Percentiles rank a stretch among this genome's conserved stretches.
These are phyloP conservation scores for Zygosaccharomyces gambellarensis DNA, from an alignment of 805 yeast genomes.

Conservation along the genomic window DNA sequence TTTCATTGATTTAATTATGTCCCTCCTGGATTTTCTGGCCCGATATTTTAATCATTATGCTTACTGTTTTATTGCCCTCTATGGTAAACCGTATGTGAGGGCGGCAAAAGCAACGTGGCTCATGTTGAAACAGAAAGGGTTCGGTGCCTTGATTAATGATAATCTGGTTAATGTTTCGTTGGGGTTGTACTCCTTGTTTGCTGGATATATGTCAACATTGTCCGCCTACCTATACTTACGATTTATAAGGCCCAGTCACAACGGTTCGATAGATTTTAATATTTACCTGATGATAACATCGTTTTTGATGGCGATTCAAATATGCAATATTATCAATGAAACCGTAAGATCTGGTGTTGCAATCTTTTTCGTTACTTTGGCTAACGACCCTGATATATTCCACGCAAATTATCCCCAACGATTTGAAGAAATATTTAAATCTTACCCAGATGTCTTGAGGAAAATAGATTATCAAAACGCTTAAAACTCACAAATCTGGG, in stretches of 20 bases:
- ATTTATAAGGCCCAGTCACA: constrained; percentile 65
- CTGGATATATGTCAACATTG: constrained; percentile 60
- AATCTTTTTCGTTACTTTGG: constrained; percentile 78
- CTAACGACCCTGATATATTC: constrained; percentile 80
- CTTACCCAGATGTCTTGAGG: constrained; percentile 65
- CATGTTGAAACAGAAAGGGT: constrained; percentile 70
- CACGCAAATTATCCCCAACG: constrained; percentile 64
- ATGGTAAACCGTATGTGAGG: constrained; percentile 69
- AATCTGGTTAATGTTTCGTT: constrained; percentile 74
- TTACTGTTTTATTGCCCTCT: constrained; percentile 78
- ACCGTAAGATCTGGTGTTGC: constrained; percentile 78
- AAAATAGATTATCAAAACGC: constrained; percentile 40
- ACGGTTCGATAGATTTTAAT: constrained; percentile 51
- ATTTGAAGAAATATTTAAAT: constrained; percentile 57
- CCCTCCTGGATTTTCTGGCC: constrained; percentile 71
- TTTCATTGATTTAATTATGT: constrained; percentile 54
- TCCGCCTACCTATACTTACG: constrained; percentile 62
- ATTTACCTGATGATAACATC: constrained; percentile 74
- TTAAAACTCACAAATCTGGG: constrained; percentile 6
- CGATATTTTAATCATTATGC: constrained; percentile 89
- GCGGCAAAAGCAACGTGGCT: constrained; percentile 83
- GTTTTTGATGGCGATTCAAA: constrained; percentile 68
- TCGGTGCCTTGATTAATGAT: constrained; percentile 81
- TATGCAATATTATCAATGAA: constrained; percentile 65
- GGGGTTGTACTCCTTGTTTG: constrained; percentile 68